Evolutionary conservation across 176 grass and related monocot genomes (phyloP).

Genomic region (Oryza australiensis): DNA sequence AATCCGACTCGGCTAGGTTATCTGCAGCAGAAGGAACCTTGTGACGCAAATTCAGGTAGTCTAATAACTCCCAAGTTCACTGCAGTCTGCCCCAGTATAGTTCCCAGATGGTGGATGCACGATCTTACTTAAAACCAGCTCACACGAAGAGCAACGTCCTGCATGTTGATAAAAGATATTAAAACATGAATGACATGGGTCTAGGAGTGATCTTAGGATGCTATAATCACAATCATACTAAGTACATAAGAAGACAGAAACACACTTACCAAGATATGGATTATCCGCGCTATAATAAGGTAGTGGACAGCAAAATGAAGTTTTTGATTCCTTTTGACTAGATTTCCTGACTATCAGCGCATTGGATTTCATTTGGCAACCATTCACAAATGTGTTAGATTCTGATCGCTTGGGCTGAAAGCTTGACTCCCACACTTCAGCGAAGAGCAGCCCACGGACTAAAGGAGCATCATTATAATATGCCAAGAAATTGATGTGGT

Average conservation of each 20-base stretch:
- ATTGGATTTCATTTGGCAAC: not conserved
- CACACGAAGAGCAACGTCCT: conserved; percentile 1
- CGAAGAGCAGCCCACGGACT: not conserved
- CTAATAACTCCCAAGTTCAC: not conserved
- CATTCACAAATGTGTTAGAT: not conserved
- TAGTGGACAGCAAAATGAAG: conserved; percentile 25
- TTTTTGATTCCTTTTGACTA: not conserved
- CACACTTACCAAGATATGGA: not conserved
- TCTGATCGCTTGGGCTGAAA: not conserved
- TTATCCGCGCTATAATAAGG: conserved; percentile 13
- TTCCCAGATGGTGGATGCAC: conserved; percentile 10
- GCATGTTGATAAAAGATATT: conserved; percentile 4
- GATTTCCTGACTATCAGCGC: not conserved
- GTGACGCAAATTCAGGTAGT: conserved; percentile 3
- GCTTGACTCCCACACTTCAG: conserved; percentile 15
- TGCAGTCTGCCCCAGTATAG: not conserved
- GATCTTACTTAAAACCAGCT: not conserved
- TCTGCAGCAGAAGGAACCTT: not conserved
- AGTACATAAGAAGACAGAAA: too few species aligned
- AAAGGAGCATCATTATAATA: conserved; percentile 10
- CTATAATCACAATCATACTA: too few species aligned
- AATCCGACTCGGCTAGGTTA: conserved; percentile 7
- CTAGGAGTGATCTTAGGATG: not conserved
- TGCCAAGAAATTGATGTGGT: conserved; percentile 20
- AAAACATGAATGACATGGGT: not conserved